A percentile compares a stretch with the other conserved stretches of the same genome.
These are phyloP conservation scores for Lindgomyces ingoldianus DNA, from an alignment of 495 filamentous ascomycete species.

Conservation along the genomic window DNA sequence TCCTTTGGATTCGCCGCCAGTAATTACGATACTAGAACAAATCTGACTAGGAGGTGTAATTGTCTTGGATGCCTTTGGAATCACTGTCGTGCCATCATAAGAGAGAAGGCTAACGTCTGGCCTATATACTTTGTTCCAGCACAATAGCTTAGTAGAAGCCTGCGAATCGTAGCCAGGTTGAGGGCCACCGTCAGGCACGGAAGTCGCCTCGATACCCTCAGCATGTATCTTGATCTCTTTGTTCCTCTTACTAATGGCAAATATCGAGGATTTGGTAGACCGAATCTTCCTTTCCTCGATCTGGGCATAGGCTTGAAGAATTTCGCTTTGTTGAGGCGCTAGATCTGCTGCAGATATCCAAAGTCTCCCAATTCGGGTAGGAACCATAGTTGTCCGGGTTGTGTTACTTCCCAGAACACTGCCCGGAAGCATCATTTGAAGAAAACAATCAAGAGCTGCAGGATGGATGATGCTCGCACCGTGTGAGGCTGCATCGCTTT, in stretches of 20 bases:
- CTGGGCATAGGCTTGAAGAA: not conserved
- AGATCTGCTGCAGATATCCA: not conserved
- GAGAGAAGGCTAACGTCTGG: not conserved
- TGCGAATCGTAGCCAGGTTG: slow-evolving; percentile 1
- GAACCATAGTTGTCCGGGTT: not conserved
- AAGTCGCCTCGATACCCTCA: not conserved
- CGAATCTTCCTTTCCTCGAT: not conserved
- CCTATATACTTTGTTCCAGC: slow-evolving; percentile 7
- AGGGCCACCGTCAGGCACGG: slow-evolving; percentile 8
- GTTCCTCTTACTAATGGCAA: no score
- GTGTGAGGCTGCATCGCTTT: no score
- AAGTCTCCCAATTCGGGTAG: not conserved
- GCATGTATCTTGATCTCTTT: not conserved
- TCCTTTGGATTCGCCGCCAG: no score
- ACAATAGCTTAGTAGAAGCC: not conserved
- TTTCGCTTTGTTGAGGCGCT: not conserved
- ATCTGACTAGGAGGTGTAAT: no score
- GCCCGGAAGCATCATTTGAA: not conserved
- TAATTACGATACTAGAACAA: no score
- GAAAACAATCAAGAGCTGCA: not conserved
- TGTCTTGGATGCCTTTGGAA: no score
- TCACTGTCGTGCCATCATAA: no score
- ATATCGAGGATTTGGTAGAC: not conserved
- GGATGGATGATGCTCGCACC: no score
- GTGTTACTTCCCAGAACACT: not conserved